These are phyloP conservation scores for Kodamaea neixiangensis DNA, from an alignment of 805 yeast genomes.

Conservation along the genomic window DNA sequence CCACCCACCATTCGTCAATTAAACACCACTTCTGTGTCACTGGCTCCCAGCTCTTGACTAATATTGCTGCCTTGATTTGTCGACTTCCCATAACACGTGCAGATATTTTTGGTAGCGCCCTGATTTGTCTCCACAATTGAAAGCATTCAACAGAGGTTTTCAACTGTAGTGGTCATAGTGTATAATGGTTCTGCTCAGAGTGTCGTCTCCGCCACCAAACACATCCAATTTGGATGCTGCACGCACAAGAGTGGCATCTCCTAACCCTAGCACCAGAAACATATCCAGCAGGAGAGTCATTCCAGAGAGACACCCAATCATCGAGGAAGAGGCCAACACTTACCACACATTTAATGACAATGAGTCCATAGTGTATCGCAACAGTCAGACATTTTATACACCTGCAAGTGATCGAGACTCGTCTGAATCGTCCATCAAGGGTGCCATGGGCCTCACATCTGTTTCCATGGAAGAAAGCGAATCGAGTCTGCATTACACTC, in stretches of 20 bases:
- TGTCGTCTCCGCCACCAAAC: constrained; percentile 4
- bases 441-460: not conserved
- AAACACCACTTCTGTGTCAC: too few species aligned
- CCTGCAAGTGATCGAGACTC: not conserved
- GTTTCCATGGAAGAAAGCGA: not conserved
- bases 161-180: not conserved
- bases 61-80: not conserved
- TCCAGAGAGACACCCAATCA: constrained; percentile 17
- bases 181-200: constrained; percentile 1
- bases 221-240: constrained; percentile 1
- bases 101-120: not conserved
- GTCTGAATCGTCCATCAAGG: not conserved
- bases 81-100: not conserved
- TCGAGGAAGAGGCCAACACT: constrained; percentile 5
- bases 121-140: not conserved
- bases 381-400: constrained; percentile 1
- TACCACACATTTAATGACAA: constrained; percentile 5
- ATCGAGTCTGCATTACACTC: constrained; percentile 21
- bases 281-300: constrained; percentile 24
- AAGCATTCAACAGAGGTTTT: not conserved
- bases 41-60: too few species aligned
- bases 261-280: constrained; percentile 17
- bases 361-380: constrained; percentile 12
- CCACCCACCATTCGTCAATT: too few species aligned
- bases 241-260: constrained; percentile 10